These are phyloP conservation scores for Nigrospora sphaerica DNA, from an alignment of 2,329 filamentous ascomycete genomes.

Conservation along the genomic window DNA sequence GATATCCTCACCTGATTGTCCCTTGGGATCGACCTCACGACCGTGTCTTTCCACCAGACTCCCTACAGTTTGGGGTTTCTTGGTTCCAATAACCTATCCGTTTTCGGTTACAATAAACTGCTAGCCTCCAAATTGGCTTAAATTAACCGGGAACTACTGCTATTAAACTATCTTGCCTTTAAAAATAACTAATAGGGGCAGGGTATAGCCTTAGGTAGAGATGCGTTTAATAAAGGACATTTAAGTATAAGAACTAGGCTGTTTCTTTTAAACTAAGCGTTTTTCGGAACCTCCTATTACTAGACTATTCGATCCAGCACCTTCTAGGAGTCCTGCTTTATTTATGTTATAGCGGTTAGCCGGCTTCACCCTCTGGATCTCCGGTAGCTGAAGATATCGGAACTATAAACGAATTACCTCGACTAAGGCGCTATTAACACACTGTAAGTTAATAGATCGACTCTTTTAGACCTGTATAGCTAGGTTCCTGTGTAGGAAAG, in stretches of 20 bases:
- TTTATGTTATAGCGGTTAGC: too few species aligned
- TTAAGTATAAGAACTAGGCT: not conserved
- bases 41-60: too few species aligned
- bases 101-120: constrained; percentile 2
- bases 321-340: not conserved
- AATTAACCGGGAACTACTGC: constrained; percentile 1
- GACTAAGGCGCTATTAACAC: not conserved
- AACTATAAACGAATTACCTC: not conserved
- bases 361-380: not conserved
- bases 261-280: not conserved
- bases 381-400: not conserved
- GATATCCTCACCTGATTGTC: too few species aligned
- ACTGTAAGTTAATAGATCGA: not conserved
- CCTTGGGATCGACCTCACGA: too few species aligned
- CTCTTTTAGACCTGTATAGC: not conserved
- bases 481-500: not conserved
- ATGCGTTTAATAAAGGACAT: constrained; percentile 1
- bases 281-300: not conserved
- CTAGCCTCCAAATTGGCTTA: not conserved
- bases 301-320: not conserved
- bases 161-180: constrained; percentile 1
- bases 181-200: constrained; percentile 1
- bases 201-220: not conserved
- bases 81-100: not conserved
- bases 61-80: too few species aligned